These are phyloP conservation scores for Euphorbia lathyris DNA, from an alignment of 345 rosid species.

Conservation along the genomic window DNA sequence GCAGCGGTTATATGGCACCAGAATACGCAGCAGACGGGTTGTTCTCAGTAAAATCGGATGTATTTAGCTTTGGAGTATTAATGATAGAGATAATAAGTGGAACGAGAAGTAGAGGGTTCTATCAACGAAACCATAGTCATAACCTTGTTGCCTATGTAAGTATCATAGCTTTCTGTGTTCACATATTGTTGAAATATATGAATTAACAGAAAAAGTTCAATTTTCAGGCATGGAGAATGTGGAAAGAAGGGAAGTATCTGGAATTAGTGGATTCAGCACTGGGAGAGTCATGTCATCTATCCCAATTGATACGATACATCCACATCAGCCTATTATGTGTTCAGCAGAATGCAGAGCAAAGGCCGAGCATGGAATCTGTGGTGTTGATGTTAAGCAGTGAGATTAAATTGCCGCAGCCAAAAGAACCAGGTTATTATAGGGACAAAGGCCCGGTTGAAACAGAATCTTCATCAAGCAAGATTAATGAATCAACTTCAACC, in stretches of 20 bases:
- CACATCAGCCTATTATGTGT: constrained; percentile 35
- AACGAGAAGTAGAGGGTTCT: constrained; percentile 15
- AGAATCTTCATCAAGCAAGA: not conserved
- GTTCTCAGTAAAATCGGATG: constrained; percentile 20
- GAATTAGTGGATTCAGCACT: constrained; percentile 23
- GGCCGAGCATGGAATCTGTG: constrained; percentile 40
- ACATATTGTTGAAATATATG: too few species aligned
- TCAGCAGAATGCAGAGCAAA: constrained; percentile 30
- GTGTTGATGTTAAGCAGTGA: constrained; percentile 34
- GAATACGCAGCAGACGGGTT: constrained; percentile 21
- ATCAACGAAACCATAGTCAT: constrained; percentile 3
- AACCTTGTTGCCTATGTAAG: constrained; percentile 26
- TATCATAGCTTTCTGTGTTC: not conserved
- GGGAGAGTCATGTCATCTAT: not conserved
- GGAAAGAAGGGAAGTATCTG: constrained; percentile 23
- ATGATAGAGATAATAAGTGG: constrained; percentile 18
- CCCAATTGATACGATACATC: constrained; percentile 17
- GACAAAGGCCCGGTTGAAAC: not conserved
- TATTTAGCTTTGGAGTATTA: constrained; percentile 21
- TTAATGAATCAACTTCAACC: not conserved
- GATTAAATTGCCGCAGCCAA: constrained; percentile 24
- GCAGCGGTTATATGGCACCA: constrained; percentile 21
- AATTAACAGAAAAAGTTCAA: not conserved
- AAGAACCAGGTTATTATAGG: constrained; percentile 28
- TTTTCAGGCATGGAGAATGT: constrained; percentile 32